Evolutionary conservation across 106 monocot species (phyloP), one percentile per base, ranked within the genome.

Genomic region (Hemerocallis citrina): DNA sequence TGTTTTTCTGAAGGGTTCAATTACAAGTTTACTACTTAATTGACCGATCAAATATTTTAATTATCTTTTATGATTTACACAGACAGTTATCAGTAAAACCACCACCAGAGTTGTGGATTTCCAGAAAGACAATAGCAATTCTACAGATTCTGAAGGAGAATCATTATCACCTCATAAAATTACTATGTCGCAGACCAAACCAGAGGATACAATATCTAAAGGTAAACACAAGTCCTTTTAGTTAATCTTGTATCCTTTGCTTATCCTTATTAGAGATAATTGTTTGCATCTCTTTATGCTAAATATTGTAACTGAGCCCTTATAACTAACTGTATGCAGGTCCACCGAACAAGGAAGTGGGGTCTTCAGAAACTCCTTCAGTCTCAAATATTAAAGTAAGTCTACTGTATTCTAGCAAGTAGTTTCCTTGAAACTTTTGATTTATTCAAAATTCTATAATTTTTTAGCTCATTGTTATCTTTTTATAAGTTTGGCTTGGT

Each of bases 281-380:
- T 15, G 31, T 13, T 31, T 16, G 15, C n/a, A 4, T 28, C 14
- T 3, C 16, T 29, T 31, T 54, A 50, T 54, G 2, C 11, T 21
- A 23, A 0, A 12, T 35, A 21, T 2, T 61, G 36, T 30, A 2
- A 41, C 3, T 57, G 29, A 29, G 28, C 33, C n/a, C n/a, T n/a
- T n/a, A n/a, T n/a, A n/a, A n/a, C n/a, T n/a, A n/a, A n/a, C 49
- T 63, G 37, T 28, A 22, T 72, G 38, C 59, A 78, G 78, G 56
- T 58, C 33, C 43, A 3, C 62, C 62, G 32, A 51, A 48, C 43
- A 68, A n/a, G 56, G 40, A 30, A n/a, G 35, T 57, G n/a, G n/a
- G n/a, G n/a, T 38, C 37, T 52, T 46, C 49, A 37, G 48, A 25
- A 9, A 25, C 49, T n/a, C n/a, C n/a, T 38, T 38, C 59, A 38